A percentile compares a stretch with the other conserved stretches of the same genome.
Conservation (phyloP, 306 rosid genomes). For the Sphenostylis stenocarpa region DNA sequence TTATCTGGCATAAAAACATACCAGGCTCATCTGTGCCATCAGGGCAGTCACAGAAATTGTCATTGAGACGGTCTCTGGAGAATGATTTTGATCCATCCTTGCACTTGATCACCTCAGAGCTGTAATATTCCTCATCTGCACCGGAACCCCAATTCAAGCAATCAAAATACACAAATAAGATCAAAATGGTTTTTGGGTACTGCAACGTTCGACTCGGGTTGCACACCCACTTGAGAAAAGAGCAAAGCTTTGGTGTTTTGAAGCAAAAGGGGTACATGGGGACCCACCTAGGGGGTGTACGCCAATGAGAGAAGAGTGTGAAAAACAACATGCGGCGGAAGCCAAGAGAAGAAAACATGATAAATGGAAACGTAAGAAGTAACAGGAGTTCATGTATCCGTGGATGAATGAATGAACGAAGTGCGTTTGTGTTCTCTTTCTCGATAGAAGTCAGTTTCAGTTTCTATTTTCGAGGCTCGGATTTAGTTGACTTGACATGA, state of each 20-base stretch:
- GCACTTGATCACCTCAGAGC: slow-evolving; percentile 63
- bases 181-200: slow-evolving; percentile 24
- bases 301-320: slow-evolving; percentile 55
- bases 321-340: slow-evolving; percentile 30
- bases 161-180: not conserved
- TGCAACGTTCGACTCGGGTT: slow-evolving; percentile 1
- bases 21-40: slow-evolving; percentile 98
- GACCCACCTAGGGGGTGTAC: slow-evolving; percentile 74
- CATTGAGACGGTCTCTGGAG: slow-evolving; percentile 75
- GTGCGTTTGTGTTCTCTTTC: not conserved
- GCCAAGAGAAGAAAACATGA: slow-evolving; percentile 44
- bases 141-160: slow-evolving; percentile 19
- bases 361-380: slow-evolving; percentile 33
- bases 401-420: not conserved
- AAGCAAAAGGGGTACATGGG: slow-evolving; percentile 6
- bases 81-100: slow-evolving; percentile 74
- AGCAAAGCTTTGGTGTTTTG: slow-evolving; percentile 16
- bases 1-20: slow-evolving; percentile 38
- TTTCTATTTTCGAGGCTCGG: not conserved
- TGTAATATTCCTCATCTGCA: slow-evolving; percentile 77
- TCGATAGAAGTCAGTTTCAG: not conserved
- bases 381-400: slow-evolving; percentile 23
- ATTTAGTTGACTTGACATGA: slow-evolving; percentile 24
- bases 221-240: slow-evolving; percentile 12
- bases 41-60: slow-evolving; percentile 77